Base-by-base conservation (phyloP, 139 green algal species). In the Chlamydomonas incerta region DNA sequence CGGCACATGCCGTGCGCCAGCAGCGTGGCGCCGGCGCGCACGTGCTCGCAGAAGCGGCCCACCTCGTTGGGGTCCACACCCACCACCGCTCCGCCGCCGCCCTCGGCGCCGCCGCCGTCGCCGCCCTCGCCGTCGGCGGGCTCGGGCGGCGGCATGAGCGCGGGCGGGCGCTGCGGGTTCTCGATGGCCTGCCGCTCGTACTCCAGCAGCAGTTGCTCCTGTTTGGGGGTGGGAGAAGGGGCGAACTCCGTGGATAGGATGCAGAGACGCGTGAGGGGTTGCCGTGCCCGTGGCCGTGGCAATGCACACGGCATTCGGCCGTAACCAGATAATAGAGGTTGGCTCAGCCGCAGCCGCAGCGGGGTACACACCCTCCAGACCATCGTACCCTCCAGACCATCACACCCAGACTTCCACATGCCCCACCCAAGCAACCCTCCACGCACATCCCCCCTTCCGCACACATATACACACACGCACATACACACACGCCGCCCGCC, bases 1-100 rank as follows among this genome's bases (percentile, higher is more conserved):
- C 83, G 83, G 65, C 88, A 89, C 88, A 91, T 89, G 83, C 88
- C 72, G 37, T 87, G 68, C 29, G 88, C 88, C 47, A 91, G 81
- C 24, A 76, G 41, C n/a, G 72, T 65, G 0, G 37, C 24, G 11
- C 88, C 79, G 2, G 41, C 67, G 13, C 68, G 75, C 34, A 88
- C 72, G 74, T 88, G 83, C 83, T 88, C 83, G 63, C 83, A 88
- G 46, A 3, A 33, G 17, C 10, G 17, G 5, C 63, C 60, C 34
- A 10, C 41, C 18, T 41, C 67, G 50, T 57, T 52, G 63, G 72
- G n/a, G 37, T 77, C 60, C 5, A 8, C 41, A 0, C 18, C 26
- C 37, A 74, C 72, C 28, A 67, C 50, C 66, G 47, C 37, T 20
- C 31, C 74, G 28, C 72, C 46, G 62, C 63, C 82, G 8, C 15